Conservation (phyloP, 2,329 filamentous ascomycete genomes). For the Cladosporium sphaerospermum region DNA sequence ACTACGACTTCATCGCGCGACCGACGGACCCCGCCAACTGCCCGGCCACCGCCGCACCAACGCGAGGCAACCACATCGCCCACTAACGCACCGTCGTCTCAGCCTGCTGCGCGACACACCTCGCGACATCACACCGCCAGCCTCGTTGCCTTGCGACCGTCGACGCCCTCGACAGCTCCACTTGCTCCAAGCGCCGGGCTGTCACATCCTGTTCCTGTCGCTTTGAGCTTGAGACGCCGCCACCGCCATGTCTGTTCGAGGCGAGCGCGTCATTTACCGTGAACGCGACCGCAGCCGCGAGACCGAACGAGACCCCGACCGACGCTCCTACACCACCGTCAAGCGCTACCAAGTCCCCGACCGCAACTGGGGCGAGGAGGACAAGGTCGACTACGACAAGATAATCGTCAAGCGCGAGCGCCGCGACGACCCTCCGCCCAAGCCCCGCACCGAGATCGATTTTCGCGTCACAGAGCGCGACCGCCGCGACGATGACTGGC, state of each 20-base stretch:
- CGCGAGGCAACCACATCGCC: too few relatives aligned
- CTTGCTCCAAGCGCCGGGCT: not conserved
- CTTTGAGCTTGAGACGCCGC: not conserved
- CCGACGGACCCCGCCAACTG: too few relatives aligned
- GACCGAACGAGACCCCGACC: slow-evolving; percentile 33
- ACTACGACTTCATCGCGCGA: too few relatives aligned
- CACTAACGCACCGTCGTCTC: not conserved
- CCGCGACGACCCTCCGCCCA: slow-evolving; percentile 14
- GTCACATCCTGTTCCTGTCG: not conserved
- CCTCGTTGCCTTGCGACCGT: too few relatives aligned
- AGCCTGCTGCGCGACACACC: slow-evolving; percentile 1
- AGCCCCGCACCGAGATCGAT: slow-evolving; percentile 21
- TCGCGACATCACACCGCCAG: not conserved
- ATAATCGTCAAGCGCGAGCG: slow-evolving; percentile 42
- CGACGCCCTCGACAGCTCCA: not conserved
- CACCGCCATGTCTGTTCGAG: slow-evolving; percentile 35
- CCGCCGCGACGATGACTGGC: slow-evolving; percentile 25
- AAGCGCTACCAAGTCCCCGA: slow-evolving; percentile 55
- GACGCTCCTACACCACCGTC: slow-evolving; percentile 48
- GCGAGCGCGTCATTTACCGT: slow-evolving; percentile 34
- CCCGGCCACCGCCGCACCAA: too few relatives aligned
- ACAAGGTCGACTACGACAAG: slow-evolving; percentile 40
- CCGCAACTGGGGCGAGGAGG: slow-evolving; percentile 26
- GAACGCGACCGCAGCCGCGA: slow-evolving; percentile 42
- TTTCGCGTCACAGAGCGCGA: slow-evolving; percentile 22